Conservation (phyloP, 1,284 basidiomycete species). For the Moniliella sp. region DNA sequence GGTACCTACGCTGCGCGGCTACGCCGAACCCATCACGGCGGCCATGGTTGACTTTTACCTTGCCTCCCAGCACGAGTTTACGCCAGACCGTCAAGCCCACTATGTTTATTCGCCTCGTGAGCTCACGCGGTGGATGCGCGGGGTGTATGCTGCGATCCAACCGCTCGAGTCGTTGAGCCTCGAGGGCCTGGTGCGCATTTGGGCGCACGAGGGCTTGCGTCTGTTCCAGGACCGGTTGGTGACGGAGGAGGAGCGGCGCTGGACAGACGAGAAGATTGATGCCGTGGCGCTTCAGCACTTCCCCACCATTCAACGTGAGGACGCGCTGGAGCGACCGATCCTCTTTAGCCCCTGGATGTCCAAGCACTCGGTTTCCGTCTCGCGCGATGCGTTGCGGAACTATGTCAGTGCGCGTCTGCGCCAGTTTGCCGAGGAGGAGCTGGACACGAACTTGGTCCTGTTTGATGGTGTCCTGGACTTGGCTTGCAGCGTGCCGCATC, state of each 20-base stretch:
- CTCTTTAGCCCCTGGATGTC: constrained; percentile 98
- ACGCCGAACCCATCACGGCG: constrained; percentile 78
- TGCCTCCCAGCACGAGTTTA: constrained; percentile 78
- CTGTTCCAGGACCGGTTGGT: constrained; percentile 95
- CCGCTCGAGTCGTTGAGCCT: constrained; percentile 72
- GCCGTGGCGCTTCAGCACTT: constrained; percentile 64
- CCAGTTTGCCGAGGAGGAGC: constrained; percentile 43
- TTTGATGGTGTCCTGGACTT: constrained; percentile 97
- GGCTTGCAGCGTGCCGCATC: constrained; percentile 82
- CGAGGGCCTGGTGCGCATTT: constrained; percentile 83
- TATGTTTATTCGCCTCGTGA: constrained; percentile 99
- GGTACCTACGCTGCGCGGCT: constrained; percentile 72
- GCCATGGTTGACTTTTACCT: constrained; percentile 94
- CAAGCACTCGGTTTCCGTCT: constrained; percentile 85
- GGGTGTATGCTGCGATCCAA: constrained; percentile 85
- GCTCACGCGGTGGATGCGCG: constrained; percentile 87
- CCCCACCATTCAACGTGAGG: constrained; percentile 64
- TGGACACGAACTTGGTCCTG: constrained; percentile 90
- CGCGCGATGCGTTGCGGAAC: constrained; percentile 72
- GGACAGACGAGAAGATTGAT: constrained; percentile 88
- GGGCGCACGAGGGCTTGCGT: constrained; percentile 92
- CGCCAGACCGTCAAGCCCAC: constrained; percentile 84
- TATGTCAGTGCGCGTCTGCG: constrained; percentile 89
- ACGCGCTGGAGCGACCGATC: constrained; percentile 58
- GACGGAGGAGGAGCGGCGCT: constrained; percentile 35